Percentiles rank a stretch among this genome's conserved stretches.
Evolutionary conservation across 2,329 filamentous ascomycete species (phyloP).

Genomic region (Neonectria faginata): DNA sequence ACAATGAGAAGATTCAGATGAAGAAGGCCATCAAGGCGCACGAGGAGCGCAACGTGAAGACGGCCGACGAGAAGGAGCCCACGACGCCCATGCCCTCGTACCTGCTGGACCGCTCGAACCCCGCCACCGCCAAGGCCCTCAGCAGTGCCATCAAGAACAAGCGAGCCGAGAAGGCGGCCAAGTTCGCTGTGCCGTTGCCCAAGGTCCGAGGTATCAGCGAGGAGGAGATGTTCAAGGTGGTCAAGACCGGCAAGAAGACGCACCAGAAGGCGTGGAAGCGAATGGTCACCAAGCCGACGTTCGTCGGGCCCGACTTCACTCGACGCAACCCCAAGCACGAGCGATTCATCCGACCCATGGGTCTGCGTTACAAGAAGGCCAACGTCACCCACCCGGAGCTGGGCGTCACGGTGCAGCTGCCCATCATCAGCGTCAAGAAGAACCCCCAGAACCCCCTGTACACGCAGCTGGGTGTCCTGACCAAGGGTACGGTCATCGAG

Average conservation of each 20-base stretch:
- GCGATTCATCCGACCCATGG: slow-evolving; percentile 64
- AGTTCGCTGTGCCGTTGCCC: slow-evolving; percentile 90
- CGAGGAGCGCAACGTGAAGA: slow-evolving; percentile 97
- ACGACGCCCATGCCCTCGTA: slow-evolving; percentile 90
- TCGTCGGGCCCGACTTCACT: slow-evolving; percentile 92
- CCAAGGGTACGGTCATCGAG: slow-evolving; percentile 83
- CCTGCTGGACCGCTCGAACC: slow-evolving; percentile 83
- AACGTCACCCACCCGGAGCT: slow-evolving; percentile 79
- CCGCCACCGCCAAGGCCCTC: slow-evolving; percentile 74
- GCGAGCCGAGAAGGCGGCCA: slow-evolving; percentile 90
- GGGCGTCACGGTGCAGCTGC: slow-evolving; percentile 87
- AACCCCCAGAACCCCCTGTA: slow-evolving; percentile 88
- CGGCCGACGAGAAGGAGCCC: slow-evolving; percentile 81
- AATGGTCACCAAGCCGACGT: slow-evolving; percentile 72
- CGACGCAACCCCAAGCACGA: slow-evolving; percentile 85
- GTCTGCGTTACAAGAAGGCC: slow-evolving; percentile 63
- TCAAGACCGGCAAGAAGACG: slow-evolving; percentile 96
- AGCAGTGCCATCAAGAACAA: slow-evolving; percentile 95
- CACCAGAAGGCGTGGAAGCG: slow-evolving; percentile 85
- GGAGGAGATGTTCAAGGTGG: slow-evolving; percentile 97
- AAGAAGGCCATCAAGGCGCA: slow-evolving; percentile 93
- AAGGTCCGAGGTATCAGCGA: slow-evolving; percentile 93
- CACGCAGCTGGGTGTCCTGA: slow-evolving; percentile 90
- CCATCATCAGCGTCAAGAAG: slow-evolving; percentile 76
- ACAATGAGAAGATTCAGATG: slow-evolving; percentile 99